Evolutionary conservation across 306 rosid species (phyloP), one percentile per base, ranked within the genome.

Genomic region (Quercus robur): DNA sequence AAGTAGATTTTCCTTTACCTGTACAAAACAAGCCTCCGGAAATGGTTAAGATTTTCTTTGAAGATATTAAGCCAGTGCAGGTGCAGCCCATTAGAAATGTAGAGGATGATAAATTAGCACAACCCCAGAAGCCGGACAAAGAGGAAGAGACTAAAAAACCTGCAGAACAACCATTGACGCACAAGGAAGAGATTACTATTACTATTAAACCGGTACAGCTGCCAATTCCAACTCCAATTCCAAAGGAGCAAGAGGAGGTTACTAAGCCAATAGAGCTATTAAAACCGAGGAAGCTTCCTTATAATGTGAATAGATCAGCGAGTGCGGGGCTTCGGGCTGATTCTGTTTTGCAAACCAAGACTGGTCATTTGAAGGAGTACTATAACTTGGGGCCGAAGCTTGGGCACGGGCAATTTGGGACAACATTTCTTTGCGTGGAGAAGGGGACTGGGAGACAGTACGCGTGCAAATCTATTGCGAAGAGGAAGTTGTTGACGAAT

Each of bases 331-430:
- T 92, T 21, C 85, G 78, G 86, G 84, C 84, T 21, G 87, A 87
- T 41, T 91, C 90, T 1, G 90, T 94, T 49, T 72, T 94, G 85
- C 86, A 74, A 49, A 85, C 94, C 18, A 91, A 87, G 85, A 88
- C 94, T 0, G 91, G 94, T 33, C 85, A 83, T 81, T 82, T 94
- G 56, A 92, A 76, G 75, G 97, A 94, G 66, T 72, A 33, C 77
- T 93, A 85, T 74, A 85, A 25, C 62, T 55, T 94, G 83, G 97
- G 98, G 19, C 20, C 30, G 38, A 91, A 92, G 77, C 94, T 94
- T 10, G 98, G 98, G 31, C 90, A 85, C 56, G 97, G 98, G 15
- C 97, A 92, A 21, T 92, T 89, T 7, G 98, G 98, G 57, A 94
- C 92, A 5, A 92, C 94, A 12, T 91, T 87, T 71, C 92, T 82